Percentiles rank a stretch among this genome's conserved stretches.
Evolutionary conservation across 2,329 filamentous ascomycete species (phyloP).

Genomic region (Orbilia ellipsospora): DNA sequence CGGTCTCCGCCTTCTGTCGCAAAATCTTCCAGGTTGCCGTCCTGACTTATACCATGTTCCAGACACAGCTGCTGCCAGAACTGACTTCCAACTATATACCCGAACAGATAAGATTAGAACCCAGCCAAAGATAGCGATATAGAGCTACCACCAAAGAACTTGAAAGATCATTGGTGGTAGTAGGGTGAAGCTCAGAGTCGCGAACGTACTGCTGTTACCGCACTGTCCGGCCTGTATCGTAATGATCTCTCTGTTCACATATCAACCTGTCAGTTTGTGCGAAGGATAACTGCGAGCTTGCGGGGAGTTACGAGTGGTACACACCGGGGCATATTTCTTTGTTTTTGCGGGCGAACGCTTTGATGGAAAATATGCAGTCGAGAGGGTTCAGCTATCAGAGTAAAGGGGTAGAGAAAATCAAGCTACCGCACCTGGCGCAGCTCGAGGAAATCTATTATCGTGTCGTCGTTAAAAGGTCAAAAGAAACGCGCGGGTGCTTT

Average conservation of each 20-base stretch:
- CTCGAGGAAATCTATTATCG: background rate
- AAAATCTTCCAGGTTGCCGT: slow-evolving; percentile 97
- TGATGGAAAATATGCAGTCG: background rate
- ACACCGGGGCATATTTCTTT: slow-evolving; percentile 40
- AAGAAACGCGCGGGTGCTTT: slow-evolving; percentile 30
- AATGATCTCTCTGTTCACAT: slow-evolving; percentile 84
- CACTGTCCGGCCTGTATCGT: slow-evolving; percentile 99
- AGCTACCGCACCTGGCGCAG: too few relatives aligned
- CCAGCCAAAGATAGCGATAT: too few relatives aligned
- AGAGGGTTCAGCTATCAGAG: background rate
- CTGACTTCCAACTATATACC: slow-evolving; percentile 81
- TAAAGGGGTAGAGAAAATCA: background rate
- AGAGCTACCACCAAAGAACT: too few relatives aligned
- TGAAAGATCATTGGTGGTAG: background rate
- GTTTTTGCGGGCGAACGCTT: background rate
- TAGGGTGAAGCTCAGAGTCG: slow-evolving; percentile 7
- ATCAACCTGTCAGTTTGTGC: slow-evolving; percentile 16
- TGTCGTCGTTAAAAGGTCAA: background rate
- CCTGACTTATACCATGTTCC: slow-evolving; percentile 96
- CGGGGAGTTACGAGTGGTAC: too few relatives aligned
- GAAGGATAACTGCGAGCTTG: background rate
- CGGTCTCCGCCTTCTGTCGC: slow-evolving; percentile 96
- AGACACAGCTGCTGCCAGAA: slow-evolving; percentile 99
- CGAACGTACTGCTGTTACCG: slow-evolving; percentile 92
- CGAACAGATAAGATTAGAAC: too few relatives aligned